Base-by-base conservation (phyloP, 2,329 filamentous ascomycete genomes). In the Fusarium sp. region DNA sequence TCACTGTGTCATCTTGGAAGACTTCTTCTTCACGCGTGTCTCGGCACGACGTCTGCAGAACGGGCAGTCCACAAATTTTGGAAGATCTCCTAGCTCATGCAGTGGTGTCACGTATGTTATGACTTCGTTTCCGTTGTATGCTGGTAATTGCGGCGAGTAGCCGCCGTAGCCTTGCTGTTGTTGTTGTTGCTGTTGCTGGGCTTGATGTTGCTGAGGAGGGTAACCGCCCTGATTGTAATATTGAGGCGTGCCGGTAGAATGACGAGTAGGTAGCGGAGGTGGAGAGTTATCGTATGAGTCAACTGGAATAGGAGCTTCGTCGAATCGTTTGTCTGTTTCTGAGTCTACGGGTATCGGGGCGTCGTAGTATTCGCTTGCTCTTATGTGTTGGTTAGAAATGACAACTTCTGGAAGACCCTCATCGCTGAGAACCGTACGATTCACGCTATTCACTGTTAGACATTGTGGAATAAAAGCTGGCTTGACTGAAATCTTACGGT, bases 61-160 rank as follows among this genome's bases (percentile, higher is more conserved):
- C 0, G 71, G 71, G 12, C 71, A 73, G 17, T 73, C 71, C 1
- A 73, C 60, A 20, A 54, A 65, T 7, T 73, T 71, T 6, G 71
- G 51, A 10, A 73, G 57, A 9, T 73, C 70, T 10, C 58, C 60
- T 4, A 73, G 67, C 1, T 73, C 44, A 12, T 66, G 39, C 1
- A 73, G 48, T 0, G 70, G 71, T n/a, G 71, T 73, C 3, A 74
- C 68, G 3, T 58, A 52, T 8, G 45, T 51, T 2, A 64, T n/a
- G 2, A 58, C 52, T 32, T 51, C 15, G 6, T 51, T 52, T 6
- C 34, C 28, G 8, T 43, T 46, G 7, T 40, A 49, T 9, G 39
- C n/a, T 9, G 34, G 40, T n/a, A 30, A 14, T 19, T 46, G 59
- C 4, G 67, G 65, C 6, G 34, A 38, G 4, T 56, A 26, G 1